A percentile compares a stretch with the other conserved stretches of the same genome.
phyloP scores from a whole-genome alignment of 176 grass and related monocot genomes.

The Musa acuminata region DNA sequence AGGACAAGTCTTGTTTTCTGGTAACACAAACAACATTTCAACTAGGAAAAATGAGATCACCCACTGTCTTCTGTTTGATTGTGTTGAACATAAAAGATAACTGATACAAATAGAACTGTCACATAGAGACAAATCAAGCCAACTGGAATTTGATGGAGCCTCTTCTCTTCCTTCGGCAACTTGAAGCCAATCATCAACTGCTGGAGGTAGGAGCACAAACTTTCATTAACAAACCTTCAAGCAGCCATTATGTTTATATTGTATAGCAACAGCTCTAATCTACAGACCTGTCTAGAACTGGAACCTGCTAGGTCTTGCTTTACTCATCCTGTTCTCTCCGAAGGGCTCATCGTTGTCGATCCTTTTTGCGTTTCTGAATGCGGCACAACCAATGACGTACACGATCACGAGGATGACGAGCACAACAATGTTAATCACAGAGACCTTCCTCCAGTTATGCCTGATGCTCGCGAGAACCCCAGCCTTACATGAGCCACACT shows the following conservation, averaged over 20 bases:
- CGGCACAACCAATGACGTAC: constrained; percentile 62
- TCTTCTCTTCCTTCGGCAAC: too few relatives aligned
- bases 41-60: too few relatives aligned
- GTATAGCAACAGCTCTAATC: not conserved
- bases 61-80: too few relatives aligned
- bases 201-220: not conserved
- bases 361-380: constrained; percentile 76
- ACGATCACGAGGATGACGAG: constrained; percentile 80
- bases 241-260: not conserved
- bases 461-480: constrained; percentile 74
- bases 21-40: too few relatives aligned
- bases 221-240: not conserved
- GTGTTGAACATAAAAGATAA: too few relatives aligned
- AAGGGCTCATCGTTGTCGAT: constrained; percentile 64
- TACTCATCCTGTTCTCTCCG: constrained; percentile 56
- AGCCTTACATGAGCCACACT: constrained; percentile 79
- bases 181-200: not conserved
- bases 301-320: constrained; percentile 68
- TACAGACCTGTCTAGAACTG: constrained; percentile 35
- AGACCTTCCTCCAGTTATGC: constrained; percentile 92
- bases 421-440: constrained; percentile 86
- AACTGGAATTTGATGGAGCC: not conserved
- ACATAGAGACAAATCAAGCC: not conserved
- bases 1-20: too few relatives aligned
- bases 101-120: too few relatives aligned